Evolutionary conservation across 306 rosid species (phyloP).

Genomic region (Citrullus mucosospermus): DNA sequence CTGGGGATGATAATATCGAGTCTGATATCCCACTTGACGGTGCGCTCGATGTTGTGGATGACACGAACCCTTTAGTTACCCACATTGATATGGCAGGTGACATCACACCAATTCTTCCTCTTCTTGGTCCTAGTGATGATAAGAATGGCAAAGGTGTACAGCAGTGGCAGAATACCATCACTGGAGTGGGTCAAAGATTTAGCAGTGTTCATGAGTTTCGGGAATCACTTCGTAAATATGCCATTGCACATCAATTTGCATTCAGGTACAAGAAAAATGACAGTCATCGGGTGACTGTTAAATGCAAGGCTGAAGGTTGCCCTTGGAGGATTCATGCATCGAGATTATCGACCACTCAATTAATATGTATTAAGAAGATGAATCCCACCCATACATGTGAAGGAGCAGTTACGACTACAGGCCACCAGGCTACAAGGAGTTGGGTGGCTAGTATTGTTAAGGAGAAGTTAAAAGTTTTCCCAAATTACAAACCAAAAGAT

Average conservation of each 20-base stretch:
- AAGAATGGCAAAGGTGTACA: constrained; percentile 69
- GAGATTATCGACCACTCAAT: constrained; percentile 79
- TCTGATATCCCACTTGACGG: constrained; percentile 24
- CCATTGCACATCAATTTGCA: constrained; percentile 93
- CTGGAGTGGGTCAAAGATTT: constrained; percentile 92
- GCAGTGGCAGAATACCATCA: constrained; percentile 92
- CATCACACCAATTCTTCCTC: constrained; percentile 32
- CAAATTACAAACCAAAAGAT: constrained; percentile 94
- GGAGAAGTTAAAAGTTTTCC: constrained; percentile 74
- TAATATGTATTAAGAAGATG: constrained; percentile 97
- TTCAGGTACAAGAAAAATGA: constrained; percentile 94
- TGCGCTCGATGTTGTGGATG: constrained; percentile 34
- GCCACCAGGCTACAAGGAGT: constrained; percentile 97
- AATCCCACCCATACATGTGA: constrained; percentile 72
- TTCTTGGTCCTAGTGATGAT: constrained; percentile 31
- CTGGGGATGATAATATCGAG: constrained; percentile 31
- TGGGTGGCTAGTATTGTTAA: constrained; percentile 97
- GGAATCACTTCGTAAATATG: constrained; percentile 84
- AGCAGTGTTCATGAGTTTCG: constrained; percentile 86
- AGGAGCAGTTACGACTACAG: constrained; percentile 76
- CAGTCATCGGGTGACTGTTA: constrained; percentile 96
- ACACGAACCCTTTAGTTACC: constrained; percentile 36
- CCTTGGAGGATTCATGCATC: constrained; percentile 99
- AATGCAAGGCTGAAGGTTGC: constrained; percentile 97
- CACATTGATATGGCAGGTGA: constrained; percentile 33